Percentiles rank a stretch among this genome's conserved stretches.
phyloP scores from a whole-genome alignment of 345 rosid genomes.

The Pseudoturritis turrita region DNA sequence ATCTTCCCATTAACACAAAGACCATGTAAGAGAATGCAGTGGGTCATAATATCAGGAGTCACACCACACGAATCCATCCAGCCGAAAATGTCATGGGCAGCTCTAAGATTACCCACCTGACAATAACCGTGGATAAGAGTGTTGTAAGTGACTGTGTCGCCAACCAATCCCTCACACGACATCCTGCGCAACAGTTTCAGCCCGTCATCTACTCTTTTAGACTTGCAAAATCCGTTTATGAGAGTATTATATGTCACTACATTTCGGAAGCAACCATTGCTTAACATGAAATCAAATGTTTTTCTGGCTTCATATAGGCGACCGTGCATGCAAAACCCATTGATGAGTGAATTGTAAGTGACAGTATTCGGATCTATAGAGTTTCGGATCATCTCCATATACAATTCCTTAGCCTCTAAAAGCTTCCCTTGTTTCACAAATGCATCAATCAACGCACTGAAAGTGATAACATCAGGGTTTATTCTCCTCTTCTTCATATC shows the following conservation, averaged over 20 bases:
- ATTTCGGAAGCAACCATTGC: constrained; percentile 12
- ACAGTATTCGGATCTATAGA: not conserved
- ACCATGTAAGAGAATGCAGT: constrained; percentile 25
- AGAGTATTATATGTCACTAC: constrained; percentile 27
- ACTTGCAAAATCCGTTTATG: constrained; percentile 28
- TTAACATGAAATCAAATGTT: constrained; percentile 5
- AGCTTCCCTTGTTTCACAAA: not conserved
- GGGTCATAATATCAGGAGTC: constrained; percentile 24
- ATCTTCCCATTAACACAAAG: constrained; percentile 24
- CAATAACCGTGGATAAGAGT: constrained; percentile 26
- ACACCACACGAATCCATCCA: constrained; percentile 25
- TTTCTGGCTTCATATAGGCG: not conserved
- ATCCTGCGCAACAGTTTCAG: constrained; percentile 19
- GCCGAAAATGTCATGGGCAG: constrained; percentile 14
- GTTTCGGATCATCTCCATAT: constrained; percentile 7
- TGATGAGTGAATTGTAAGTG: constrained; percentile 1
- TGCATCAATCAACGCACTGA: not conserved
- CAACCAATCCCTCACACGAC: constrained; percentile 12
- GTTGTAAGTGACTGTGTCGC: constrained; percentile 15
- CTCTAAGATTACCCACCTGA: constrained; percentile 16
- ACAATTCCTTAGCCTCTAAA: not conserved
- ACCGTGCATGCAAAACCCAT: not conserved
- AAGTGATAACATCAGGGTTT: constrained; percentile 11
- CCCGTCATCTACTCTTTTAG: constrained; percentile 23
- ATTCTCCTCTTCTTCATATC: constrained; percentile 8